Evolutionary conservation across 2,329 filamentous ascomycete species (phyloP).

Genomic region (Stemphylium vesicarium): DNA sequence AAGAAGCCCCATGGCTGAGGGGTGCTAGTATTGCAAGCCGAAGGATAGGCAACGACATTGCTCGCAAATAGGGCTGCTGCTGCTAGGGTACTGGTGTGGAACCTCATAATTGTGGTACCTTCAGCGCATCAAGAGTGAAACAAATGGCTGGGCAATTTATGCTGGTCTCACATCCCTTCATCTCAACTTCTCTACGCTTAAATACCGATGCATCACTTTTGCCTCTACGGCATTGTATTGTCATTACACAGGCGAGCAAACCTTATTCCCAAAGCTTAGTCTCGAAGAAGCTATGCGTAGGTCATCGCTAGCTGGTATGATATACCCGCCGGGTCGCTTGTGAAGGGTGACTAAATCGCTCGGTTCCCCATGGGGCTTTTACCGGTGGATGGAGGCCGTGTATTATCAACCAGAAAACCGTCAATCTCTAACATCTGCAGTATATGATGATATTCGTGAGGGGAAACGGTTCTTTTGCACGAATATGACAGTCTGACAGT

Average conservation of each 20-base stretch:
- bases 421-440: neutral
- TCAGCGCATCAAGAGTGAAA: neutral
- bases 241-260: neutral
- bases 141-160: neutral
- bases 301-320: neutral
- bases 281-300: neutral
- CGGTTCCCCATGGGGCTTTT: constrained; percentile 4
- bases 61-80: neutral
- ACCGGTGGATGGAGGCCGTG: constrained; percentile 1
- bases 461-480: neutral
- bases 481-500: neutral
- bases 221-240: neutral
- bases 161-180: neutral
- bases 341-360: neutral
- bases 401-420: neutral
- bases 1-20: constrained; percentile 25
- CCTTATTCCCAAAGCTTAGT: neutral
- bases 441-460: neutral
- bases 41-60: constrained; percentile 1
- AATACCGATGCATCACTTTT: constrained; percentile 1
- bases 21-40: neutral
- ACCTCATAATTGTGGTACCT: constrained; percentile 1
- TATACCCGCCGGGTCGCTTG: constrained; percentile 9
- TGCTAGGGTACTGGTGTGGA: neutral
- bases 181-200: neutral